Evolutionary conservation across 441 rosid genomes (phyloP), one percentile per base, ranked within the genome.

Genomic region (Breynia disticha): DNA sequence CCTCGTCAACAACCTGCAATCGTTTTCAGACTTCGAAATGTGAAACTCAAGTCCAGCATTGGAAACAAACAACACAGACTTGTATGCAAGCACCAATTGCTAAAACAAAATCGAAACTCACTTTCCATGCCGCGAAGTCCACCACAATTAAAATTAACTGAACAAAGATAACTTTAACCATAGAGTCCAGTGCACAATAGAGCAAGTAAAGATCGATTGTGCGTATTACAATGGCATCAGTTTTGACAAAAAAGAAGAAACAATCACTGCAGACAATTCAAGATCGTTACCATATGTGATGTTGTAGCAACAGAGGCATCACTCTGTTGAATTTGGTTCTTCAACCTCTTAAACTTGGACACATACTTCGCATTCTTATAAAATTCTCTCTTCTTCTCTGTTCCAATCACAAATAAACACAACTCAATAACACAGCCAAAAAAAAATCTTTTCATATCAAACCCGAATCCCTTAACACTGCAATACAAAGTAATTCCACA

Each of bases 321-420:
- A 61, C 57, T 59, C 42, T 62, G 79, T 60, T 60, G 76, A 60
- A 46, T 70, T 48, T 74, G 75, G 44, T 72, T 83, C 82, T 82
- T 79, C 38, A 71, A 14, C 73, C 76, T 81, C 82, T 70, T 84
- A 66, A 78, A 91, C 82, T 82, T 83, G 75, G 77, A 77, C 49
- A 88, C 82, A 61, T 62, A 68, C 76, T 88, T 87, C 0, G 95
- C 98, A 72, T 91, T 91, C 77, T 82, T 84, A 61, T 82, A 86
- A 65, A 81, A 86, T 51, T 91, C 98, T 51, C 74, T 80, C 42
- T 77, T 78, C 73, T 80, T 77, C 68, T 88, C 97, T 86, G 75
- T 50, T 57, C 12, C 21, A 61, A 58, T 56, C 51, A 71, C 7
- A 28, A 14, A 52, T 39, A 46, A 11, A 51, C 18, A 18, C 14